Percentiles rank a stretch among this genome's conserved stretches.
Conservation (phyloP, 2,329 filamentous ascomycete genomes). For the Colletotrichum sansevieriae region DNA sequence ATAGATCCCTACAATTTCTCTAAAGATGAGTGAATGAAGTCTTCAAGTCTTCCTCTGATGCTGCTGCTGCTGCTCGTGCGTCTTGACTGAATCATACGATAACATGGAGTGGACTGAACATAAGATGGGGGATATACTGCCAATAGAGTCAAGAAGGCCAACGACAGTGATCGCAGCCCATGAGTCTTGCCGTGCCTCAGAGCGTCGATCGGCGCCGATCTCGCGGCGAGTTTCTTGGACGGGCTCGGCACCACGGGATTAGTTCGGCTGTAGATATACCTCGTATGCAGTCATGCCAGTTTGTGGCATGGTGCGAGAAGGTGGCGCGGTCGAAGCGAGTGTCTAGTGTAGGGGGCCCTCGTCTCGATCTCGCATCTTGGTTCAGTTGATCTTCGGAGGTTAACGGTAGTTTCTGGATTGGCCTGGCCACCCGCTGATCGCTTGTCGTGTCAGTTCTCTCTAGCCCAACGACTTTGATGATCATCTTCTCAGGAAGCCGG, state of each 20-base stretch:
- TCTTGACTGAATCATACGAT: too few species aligned
- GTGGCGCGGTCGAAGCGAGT: slow-evolving; percentile 25
- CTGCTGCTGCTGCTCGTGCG: too few species aligned
- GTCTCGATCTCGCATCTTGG: slow-evolving; percentile 33
- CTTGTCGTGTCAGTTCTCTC: slow-evolving; percentile 2
- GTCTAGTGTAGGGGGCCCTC: slow-evolving; percentile 6
- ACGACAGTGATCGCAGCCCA: slow-evolving; percentile 1
- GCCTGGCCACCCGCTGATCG: slow-evolving; percentile 35
- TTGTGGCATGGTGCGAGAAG: slow-evolving; percentile 17
- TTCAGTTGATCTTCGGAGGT: slow-evolving; percentile 35
- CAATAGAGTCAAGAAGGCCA: slow-evolving; percentile 3
- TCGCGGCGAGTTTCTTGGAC: background rate
- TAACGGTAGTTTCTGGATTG: slow-evolving; percentile 35
- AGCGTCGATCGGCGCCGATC: slow-evolving; percentile 39
- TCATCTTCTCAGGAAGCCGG: background rate
- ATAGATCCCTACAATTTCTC: too few species aligned
- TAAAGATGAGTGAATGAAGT: too few species aligned
- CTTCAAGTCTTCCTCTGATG: too few species aligned
- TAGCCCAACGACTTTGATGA: slow-evolving; percentile 7
- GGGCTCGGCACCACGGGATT: slow-evolving; percentile 25
- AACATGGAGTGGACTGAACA: too few species aligned
- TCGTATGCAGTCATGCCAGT: slow-evolving; percentile 32
- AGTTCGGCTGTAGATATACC: slow-evolving; percentile 15
- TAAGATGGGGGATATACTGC: background rate
- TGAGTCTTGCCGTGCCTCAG: slow-evolving; percentile 19